Evolutionary conservation across 306 rosid genomes (phyloP).

Genomic region (Gastrolobium villosum): DNA sequence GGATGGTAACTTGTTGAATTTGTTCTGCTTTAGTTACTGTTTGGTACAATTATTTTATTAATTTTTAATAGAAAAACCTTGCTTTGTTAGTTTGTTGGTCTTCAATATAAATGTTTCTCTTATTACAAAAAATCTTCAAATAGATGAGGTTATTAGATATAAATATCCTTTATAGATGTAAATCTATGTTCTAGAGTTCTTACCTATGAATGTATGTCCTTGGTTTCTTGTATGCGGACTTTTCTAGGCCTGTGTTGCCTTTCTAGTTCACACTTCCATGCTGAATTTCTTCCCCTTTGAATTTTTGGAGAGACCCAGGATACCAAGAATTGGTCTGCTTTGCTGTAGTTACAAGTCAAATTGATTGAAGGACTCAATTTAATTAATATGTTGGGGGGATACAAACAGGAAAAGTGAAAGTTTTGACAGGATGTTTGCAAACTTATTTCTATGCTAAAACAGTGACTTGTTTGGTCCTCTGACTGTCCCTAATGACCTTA

Average conservation of each 20-base stretch:
- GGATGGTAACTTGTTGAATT: background rate
- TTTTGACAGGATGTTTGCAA: background rate
- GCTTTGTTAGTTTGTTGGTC: background rate
- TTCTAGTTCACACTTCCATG: background rate
- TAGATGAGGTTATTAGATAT: background rate
- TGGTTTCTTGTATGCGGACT: slow-evolving; percentile 12
- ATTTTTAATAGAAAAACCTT: background rate
- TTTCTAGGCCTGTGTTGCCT: background rate
- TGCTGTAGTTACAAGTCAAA: slow-evolving; percentile 2
- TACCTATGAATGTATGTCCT: slow-evolving; percentile 7
- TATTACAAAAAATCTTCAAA: background rate
- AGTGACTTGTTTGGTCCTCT: background rate
- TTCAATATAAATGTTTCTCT: background rate
- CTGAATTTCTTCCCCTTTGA: background rate
- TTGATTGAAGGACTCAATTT: background rate
- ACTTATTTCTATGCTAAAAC: slow-evolving; percentile 4
- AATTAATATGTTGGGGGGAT: slow-evolving; percentile 3
- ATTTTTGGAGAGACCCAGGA: background rate
- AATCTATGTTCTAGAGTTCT: background rate
- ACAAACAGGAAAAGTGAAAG: background rate
- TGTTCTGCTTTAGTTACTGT: background rate
- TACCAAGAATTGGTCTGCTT: background rate
- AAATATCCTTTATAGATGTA: background rate
- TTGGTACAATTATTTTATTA: background rate
- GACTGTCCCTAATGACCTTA: background rate